Percentiles rank a stretch among this genome's conserved stretches.
Evolutionary conservation across 331 rosid genomes (phyloP).

Genomic region (Malus hybrid): DNA sequence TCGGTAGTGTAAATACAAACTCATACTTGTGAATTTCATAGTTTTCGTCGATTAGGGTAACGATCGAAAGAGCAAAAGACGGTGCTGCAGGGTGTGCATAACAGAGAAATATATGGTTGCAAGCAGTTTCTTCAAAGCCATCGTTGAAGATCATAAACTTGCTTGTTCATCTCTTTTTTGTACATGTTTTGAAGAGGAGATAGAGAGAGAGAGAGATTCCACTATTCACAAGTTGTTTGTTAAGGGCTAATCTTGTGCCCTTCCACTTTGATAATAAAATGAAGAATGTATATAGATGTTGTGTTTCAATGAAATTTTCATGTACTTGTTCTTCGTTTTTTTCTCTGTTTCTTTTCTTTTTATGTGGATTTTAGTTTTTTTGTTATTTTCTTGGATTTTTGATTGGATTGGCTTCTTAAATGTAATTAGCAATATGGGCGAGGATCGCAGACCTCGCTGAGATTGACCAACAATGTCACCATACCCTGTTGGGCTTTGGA

Average conservation of each 20-base stretch:
- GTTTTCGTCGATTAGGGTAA: slow-evolving; percentile 1
- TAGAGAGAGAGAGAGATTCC: not conserved
- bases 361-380: too few species aligned
- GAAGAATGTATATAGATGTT: slow-evolving; percentile 5
- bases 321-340: not conserved
- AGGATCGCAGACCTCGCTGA: too few species aligned
- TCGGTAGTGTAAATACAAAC: slow-evolving; percentile 13
- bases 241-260: slow-evolving; percentile 36
- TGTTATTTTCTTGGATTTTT: too few species aligned
- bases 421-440: too few species aligned
- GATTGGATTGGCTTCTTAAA: too few species aligned
- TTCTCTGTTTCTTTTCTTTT: too few species aligned
- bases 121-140: slow-evolving; percentile 50
- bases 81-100: slow-evolving; percentile 9
- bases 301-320: not conserved
- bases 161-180: slow-evolving; percentile 25
- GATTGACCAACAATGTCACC: too few species aligned
- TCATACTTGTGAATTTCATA: slow-evolving; percentile 1
- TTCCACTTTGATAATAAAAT: slow-evolving; percentile 20
- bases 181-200: slow-evolving; percentile 26
- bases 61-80: not conserved
- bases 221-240: slow-evolving; percentile 18
- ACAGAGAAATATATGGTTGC: slow-evolving; percentile 11
- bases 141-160: slow-evolving; percentile 45
- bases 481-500: too few species aligned